Evolutionary conservation across 1,284 basidiomycete genomes (phyloP).

Genomic region (Heterobasidion occidentale): DNA sequence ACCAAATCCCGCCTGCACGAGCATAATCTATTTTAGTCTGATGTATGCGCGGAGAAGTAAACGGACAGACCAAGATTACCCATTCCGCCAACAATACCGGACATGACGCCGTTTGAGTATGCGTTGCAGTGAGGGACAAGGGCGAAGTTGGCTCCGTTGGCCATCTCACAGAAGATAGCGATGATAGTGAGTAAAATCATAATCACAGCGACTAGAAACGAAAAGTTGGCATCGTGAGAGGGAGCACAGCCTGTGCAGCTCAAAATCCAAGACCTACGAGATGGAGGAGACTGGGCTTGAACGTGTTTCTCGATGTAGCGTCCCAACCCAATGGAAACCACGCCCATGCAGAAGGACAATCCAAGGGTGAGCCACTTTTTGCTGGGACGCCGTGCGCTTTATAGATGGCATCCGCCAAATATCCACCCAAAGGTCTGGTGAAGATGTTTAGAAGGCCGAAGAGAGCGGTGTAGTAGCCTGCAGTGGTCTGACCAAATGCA

Average conservation of each 20-base stretch:
- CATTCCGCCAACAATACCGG: slow-evolving; percentile 42
- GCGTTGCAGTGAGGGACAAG: slow-evolving; percentile 44
- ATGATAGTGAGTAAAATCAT: slow-evolving; percentile 24
- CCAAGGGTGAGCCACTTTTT: slow-evolving; percentile 46
- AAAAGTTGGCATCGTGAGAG: slow-evolving; percentile 10
- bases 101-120: slow-evolving; percentile 12
- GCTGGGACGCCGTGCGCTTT: slow-evolving; percentile 31
- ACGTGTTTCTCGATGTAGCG: neutral
- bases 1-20: slow-evolving; percentile 30
- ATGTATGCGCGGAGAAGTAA: neutral
- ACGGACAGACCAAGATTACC: slow-evolving; percentile 36
- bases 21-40: neutral
- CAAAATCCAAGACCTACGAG: neutral
- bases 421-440: slow-evolving; percentile 46
- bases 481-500: slow-evolving; percentile 36
- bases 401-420: slow-evolving; percentile 44
- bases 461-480: slow-evolving; percentile 37
- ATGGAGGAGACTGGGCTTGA: neutral
- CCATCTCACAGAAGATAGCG: slow-evolving; percentile 37
- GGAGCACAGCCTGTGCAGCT: neutral
- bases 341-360: slow-evolving; percentile 39
- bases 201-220: slow-evolving; percentile 15
- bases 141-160: slow-evolving; percentile 47
- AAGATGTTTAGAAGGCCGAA: slow-evolving; percentile 49
- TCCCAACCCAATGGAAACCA: neutral